These are phyloP conservation scores for Pelargonium fulgidum DNA, from an alignment of 441 rosid genomes.

Conservation along the genomic window DNA sequence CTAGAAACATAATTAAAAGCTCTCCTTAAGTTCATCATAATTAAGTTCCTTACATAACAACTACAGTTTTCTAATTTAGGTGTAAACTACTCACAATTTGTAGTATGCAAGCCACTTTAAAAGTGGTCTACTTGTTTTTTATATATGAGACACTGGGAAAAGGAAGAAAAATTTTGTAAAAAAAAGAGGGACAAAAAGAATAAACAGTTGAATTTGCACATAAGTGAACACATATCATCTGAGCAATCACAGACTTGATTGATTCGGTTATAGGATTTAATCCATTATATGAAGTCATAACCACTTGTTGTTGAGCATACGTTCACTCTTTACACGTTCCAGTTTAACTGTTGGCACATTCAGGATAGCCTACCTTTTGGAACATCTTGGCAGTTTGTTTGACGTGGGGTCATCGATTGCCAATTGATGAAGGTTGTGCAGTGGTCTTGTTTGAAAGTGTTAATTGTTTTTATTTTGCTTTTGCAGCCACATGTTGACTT, in stretches of 20 bases:
- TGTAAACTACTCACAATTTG: not conserved
- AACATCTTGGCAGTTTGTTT: not conserved
- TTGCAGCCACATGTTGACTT: conserved; percentile 94
- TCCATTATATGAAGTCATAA: too few relatives aligned
- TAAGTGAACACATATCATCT: too few relatives aligned
- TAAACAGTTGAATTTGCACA: too few relatives aligned
- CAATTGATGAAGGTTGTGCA: not conserved
- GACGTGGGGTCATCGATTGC: not conserved
- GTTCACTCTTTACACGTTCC: too few relatives aligned
- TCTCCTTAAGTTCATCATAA: not conserved
- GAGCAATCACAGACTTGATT: too few relatives aligned
- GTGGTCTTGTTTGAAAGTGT: not conserved
- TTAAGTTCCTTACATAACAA: not conserved
- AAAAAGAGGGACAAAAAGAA: too few relatives aligned
- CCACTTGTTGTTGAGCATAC: too few relatives aligned
- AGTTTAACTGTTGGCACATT: too few relatives aligned
- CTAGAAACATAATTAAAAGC: not conserved
- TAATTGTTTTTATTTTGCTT: conserved; percentile 17
- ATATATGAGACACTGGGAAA: too few relatives aligned
- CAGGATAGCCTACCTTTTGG: too few relatives aligned
- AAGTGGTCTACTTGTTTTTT: not conserved
- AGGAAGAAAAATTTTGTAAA: too few relatives aligned
- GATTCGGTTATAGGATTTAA: too few relatives aligned
- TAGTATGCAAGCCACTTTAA: conserved; percentile 2
- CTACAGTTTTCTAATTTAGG: not conserved